phyloP scores from a whole-genome alignment of 768 basidiomycete genomes.

The Asterophora lycoperdoides region DNA sequence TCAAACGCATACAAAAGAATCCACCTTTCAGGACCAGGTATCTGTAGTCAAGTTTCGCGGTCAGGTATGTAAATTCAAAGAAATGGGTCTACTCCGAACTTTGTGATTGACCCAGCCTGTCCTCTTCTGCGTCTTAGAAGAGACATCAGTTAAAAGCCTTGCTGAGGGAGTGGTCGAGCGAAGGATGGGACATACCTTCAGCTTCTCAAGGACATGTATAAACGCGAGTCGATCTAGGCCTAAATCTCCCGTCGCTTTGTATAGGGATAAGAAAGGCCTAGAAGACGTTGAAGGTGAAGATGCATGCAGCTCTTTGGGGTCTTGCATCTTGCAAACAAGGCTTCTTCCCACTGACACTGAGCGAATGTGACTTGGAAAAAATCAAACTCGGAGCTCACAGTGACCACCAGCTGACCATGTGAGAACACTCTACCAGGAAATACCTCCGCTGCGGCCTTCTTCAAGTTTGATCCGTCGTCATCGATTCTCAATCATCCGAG shows the following conservation, averaged over 20 bases:
- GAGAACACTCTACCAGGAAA: too few species aligned
- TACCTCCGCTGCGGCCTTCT: too few species aligned
- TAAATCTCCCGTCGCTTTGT: conserved; percentile 46
- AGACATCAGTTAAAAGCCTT: background rate
- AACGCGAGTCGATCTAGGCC: conserved; percentile 78
- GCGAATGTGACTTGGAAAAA: too few species aligned
- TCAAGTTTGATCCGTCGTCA: too few species aligned
- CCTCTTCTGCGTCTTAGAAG: conserved; percentile 79
- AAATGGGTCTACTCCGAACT: conserved; percentile 12
- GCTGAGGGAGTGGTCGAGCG: background rate
- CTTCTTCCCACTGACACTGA: too few species aligned
- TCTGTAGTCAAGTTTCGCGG: conserved; percentile 36
- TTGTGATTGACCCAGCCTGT: conserved; percentile 92
- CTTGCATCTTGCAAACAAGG: background rate
- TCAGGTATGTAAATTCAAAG: background rate
- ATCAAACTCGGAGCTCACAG: too few species aligned
- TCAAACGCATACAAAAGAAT: background rate
- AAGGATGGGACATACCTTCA: conserved; percentile 59
- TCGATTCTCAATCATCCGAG: too few species aligned
- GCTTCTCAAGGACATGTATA: conserved; percentile 80
- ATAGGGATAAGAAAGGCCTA: conserved; percentile 59
- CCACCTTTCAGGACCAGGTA: conserved; percentile 82
- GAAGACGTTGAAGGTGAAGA: conserved; percentile 4
- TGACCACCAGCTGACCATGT: too few species aligned
- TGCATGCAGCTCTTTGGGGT: background rate